Conservation (phyloP, 73 alveolate species). For the Effrenium voratum region DNA sequence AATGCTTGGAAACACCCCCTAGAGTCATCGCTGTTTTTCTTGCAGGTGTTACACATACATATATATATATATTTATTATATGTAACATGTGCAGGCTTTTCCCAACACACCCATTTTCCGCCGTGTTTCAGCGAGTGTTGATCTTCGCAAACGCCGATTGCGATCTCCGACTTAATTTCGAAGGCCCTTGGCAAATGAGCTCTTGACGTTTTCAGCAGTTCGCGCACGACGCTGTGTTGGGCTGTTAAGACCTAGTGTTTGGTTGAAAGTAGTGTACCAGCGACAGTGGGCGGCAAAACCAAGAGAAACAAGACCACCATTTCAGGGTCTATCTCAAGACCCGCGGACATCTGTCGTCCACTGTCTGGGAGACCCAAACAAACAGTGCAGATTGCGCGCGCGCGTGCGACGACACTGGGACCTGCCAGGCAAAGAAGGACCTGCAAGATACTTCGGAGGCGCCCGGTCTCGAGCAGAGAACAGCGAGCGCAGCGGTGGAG, state of each 20-base stretch:
- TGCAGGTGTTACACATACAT: background rate
- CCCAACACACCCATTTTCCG: background rate
- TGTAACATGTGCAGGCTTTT: background rate
- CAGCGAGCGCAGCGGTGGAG: background rate
- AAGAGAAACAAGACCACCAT: too few species aligned
- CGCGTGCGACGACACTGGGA: too few species aligned
- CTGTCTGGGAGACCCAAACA: too few species aligned
- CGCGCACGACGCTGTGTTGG: background rate
- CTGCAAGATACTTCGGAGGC: slow-evolving; percentile 67
- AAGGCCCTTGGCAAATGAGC: too few species aligned
- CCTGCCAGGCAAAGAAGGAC: slow-evolving; percentile 40
- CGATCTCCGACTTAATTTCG: too few species aligned
- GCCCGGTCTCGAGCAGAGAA: background rate
- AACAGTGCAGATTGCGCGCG: too few species aligned
- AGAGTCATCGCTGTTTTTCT: background rate
- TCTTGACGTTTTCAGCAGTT: background rate
- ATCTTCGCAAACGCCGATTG: too few species aligned
- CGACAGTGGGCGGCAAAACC: too few species aligned
- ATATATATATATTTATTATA: too few species aligned
- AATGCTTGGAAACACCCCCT: background rate
- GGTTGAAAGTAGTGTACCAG: too few species aligned
- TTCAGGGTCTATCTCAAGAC: too few species aligned
- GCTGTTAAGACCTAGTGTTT: background rate
- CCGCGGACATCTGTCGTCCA: too few species aligned
- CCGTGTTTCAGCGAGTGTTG: background rate